Evolutionary conservation across 129 eudicot genomes (phyloP), one percentile per base, ranked within the genome.

Genomic region (Glebionis coronaria): DNA sequence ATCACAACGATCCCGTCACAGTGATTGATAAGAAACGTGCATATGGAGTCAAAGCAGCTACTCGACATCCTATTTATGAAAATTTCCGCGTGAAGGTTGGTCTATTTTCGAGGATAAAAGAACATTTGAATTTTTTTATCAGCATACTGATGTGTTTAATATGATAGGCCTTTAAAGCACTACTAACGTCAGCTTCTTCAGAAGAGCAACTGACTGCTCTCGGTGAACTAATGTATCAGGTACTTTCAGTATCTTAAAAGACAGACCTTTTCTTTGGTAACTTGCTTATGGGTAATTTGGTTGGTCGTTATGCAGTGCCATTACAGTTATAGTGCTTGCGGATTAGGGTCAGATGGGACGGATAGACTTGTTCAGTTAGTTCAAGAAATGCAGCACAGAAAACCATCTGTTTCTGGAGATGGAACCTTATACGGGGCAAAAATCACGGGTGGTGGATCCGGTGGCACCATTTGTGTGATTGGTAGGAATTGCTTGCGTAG

Each of bases 261-360:
- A 2, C 4, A 2, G 29, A 8, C 3, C 44, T 61, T 49, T 5
- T 44, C 35, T 63, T 12, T 63, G 20, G 9, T 9, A 44, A 7
- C 8, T 19, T 68, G 73, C 2, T 10, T 9, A 40, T 9, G 52
- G 19, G 15, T 63, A 15, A 49, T 16, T 12, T 13, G 45, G 40
- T 57, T 44, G 44, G 12, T 58, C 79, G 18, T 61, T 72, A 15
- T 68, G 73, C 88, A 93, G 99, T 93, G 99, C 67, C 99, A 93
- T 79, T 86, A 86, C 75, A 89, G 99, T 56, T 93, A 93, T 68
- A 93, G 91, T 72, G 99, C 86, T 29, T 93, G 99, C 64, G 99
- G 95, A 42, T 90, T 93, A 44, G 99, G 97, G 23, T 93, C 99
- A 20, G 99, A 93, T 73, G 99, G 99, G 65, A 93, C 99, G 10